Base-by-base conservation (phyloP, 805 yeast genomes). In the Komagataella ulmi region DNA sequence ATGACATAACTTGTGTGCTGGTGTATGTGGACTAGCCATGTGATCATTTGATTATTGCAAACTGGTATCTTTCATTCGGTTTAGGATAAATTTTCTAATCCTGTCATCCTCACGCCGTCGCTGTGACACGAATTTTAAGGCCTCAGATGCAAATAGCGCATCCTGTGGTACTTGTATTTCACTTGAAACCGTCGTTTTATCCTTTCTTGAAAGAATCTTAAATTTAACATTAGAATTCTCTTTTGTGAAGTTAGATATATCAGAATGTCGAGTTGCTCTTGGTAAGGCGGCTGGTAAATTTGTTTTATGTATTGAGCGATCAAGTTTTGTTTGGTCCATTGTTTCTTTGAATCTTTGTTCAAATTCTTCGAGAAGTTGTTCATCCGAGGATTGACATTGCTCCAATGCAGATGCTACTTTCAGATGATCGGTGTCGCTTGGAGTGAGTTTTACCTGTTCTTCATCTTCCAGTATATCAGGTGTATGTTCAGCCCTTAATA, bases 1-100 rank as follows among this genome's bases (percentile, higher is more conserved):
- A 91, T 67, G 99, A 91, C 66, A 85, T 93, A 44, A 88, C 98
- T 1, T 79, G 85, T 17, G 84, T 90, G 1, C 74, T 87, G 60
- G 81, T 88, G 47, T 76, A 79, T 60, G 88, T 86, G 36, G 70
- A 60, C 47, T 65, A 53, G 54, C 2, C 19, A 24, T 18, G 2
- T 21, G 50, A 47, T 17, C 40, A 30, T 10, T 30, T 30, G 40
- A 30, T 30, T 30, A 30, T 10, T 10, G 14, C 14, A 30, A 10
- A 30, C 14, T 30, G 6, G 40, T 30, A 8, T 30, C 40, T 2
- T 30, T 30, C 40, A 30, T 30, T 30, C 14, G 40, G 14, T 10
- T 30, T 10, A 30, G 6, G 8, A 30, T 30, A 30, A 10, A 30
- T 10, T 30, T 30, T 8, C 40, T 30, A 8, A 30, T 30, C 14